Evolutionary conservation across 768 basidiomycete genomes (phyloP), one percentile per base, ranked within the genome.

Genomic region (Fibroporia radiculosa): DNA sequence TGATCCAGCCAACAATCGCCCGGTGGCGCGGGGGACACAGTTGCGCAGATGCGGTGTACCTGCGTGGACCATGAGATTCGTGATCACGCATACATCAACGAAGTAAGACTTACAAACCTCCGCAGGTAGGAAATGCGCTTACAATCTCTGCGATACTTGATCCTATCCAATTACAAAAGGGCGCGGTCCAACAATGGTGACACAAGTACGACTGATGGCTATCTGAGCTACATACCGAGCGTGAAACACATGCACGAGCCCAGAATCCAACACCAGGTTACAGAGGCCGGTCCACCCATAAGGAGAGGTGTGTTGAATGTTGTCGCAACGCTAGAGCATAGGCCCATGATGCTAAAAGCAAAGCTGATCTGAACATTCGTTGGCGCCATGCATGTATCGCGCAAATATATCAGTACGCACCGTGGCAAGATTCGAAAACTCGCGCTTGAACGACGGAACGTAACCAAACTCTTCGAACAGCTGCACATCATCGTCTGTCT

Each of bases 401-500:
- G 38, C 16, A 22, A 20, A 40, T 31, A n/a, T 6, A 35, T 23
- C 41, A 18, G 22, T 23, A 47, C 77, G 48, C 50, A 83, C 82
- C 48, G 84, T 86, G n/a, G 83, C 82, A 25, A 89, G 62, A 56
- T 86, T 87, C 6, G 83, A 78, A 55, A 92, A 92, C 69, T 92
- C 89, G 47, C 89, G 73, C 61, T 78, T 80, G 70, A 92, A 91
- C 13, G 83, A 85, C 32, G 83, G 83, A 56, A 80, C 77, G 56
- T 85, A 85, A 16, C 83, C 83, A 54, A 84, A 60, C 13, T 75
- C 78, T 44, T 79, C 69, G 31, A 85, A 71, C 56, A 77, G 74
- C 57, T 67, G 71, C 64, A 84, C 80, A 58, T 85, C 83, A 43
- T 78, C 77, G 56, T 29, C 37, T 13, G 27, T 6, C n/a, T n/a